Base-by-base conservation (phyloP, 2,329 filamentous ascomycete species). In the Didymella exigua region DNA sequence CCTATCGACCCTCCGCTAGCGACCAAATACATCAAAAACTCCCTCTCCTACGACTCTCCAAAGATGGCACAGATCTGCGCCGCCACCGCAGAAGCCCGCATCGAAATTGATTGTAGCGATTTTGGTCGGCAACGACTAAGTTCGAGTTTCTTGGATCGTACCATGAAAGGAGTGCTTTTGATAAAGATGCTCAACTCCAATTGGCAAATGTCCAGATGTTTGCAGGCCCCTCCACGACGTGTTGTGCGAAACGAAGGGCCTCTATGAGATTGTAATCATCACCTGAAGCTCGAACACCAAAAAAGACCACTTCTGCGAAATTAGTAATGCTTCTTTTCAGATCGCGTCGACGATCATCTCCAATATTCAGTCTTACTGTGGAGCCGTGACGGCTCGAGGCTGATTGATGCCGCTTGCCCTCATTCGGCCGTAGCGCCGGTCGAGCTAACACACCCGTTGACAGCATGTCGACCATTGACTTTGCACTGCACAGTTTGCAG, bases 11-110 rank as follows among this genome's bases (percentile, higher is more conserved):
- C 73, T n/a, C 67, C 69, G 7, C 59, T 78, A 11, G 63, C 67
- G 5, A 68, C 68, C 0, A 65, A 72, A 29, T 82, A 81, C 64
- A 77, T 81, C 31, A 68, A 77, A 19, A 80, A 79, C 60, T 79
- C 76, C 0, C 63, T 82, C 1, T 62, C 65, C 0, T 64, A 71
- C 11, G 70, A 78, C 26, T 77, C 76, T 0, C 62, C 72, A 0
- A 73, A 82, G 41, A 80, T 82, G 77, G 61, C 68, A 9, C 55
- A 58, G 0, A 81, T 83, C 33, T 68, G 67, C n/a, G 61, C 57
- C 2, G 57, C 71, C 14, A 77, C 76, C 4, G 65, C 63, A 1
- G 61, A 69, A 14, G 52, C 70, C 45, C 51, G 65, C 1, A 76
- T 78, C 31, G 65, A 78, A 56, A 69, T 73, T 23, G 66, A 69